Evolutionary conservation across 176 grass and related monocot genomes (phyloP).

Genomic region (Eragrostis nindensis): DNA sequence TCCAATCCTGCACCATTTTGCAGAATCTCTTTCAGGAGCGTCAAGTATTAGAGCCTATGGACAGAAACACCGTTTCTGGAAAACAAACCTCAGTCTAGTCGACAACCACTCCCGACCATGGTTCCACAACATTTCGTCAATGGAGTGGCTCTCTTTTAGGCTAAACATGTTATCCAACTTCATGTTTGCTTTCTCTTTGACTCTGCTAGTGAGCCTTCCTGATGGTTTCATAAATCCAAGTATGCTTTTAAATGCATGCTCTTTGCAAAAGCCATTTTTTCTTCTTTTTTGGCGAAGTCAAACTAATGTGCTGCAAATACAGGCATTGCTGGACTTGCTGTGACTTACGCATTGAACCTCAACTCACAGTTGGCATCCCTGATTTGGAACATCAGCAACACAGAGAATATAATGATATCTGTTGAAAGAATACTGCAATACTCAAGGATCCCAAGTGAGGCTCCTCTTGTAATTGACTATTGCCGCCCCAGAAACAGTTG

Average conservation of each 20-base stretch:
- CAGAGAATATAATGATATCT: slow-evolving; percentile 98
- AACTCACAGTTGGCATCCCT: slow-evolving; percentile 75
- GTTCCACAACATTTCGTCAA: slow-evolving; percentile 78
- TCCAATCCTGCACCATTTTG: slow-evolving; percentile 95
- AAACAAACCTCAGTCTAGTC: slow-evolving; percentile 67
- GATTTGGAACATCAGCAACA: slow-evolving; percentile 91
- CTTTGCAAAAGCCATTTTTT: slow-evolving; percentile 10
- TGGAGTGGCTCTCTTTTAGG: slow-evolving; percentile 94
- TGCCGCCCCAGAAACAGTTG: slow-evolving; percentile 57
- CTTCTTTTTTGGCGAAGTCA: not conserved
- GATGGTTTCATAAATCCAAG: slow-evolving; percentile 97
- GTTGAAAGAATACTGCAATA: slow-evolving; percentile 98
- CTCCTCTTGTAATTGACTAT: slow-evolving; percentile 77
- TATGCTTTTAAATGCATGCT: slow-evolving; percentile 53
- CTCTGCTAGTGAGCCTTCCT: slow-evolving; percentile 85
- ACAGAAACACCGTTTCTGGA: slow-evolving; percentile 79
- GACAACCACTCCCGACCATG: slow-evolving; percentile 81
- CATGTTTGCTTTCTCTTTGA: slow-evolving; percentile 86
- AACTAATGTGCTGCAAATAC: slow-evolving; percentile 33
- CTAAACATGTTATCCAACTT: slow-evolving; percentile 88
- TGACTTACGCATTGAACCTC: slow-evolving; percentile 93
- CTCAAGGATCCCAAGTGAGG: slow-evolving; percentile 79
- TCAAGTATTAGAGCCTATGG: slow-evolving; percentile 84
- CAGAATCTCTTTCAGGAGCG: slow-evolving; percentile 83
- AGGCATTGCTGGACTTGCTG: slow-evolving; percentile 94